phyloP scores from a whole-genome alignment of 23 red algal species.

The Cyanidioschyzon merolae region DNA sequence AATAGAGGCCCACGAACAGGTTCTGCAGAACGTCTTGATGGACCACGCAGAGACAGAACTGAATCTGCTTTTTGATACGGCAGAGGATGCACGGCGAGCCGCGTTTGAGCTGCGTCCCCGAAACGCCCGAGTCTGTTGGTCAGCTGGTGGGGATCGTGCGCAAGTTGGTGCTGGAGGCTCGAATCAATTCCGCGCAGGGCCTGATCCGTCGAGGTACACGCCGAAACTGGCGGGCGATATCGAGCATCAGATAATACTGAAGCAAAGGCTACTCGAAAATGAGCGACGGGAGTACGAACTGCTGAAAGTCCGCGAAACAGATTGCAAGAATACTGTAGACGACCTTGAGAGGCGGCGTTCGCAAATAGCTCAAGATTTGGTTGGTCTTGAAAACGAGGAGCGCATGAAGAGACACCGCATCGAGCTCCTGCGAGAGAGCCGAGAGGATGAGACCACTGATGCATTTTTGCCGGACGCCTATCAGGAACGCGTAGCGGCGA shows the following conservation, averaged over 20 bases:
- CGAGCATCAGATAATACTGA: neutral
- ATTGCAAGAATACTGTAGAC: neutral
- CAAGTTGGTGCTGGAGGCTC: slow-evolving; percentile 8
- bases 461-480: neutral
- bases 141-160: slow-evolving; percentile 7
- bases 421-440: neutral
- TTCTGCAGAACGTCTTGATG: slow-evolving; percentile 59
- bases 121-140: slow-evolving; percentile 26
- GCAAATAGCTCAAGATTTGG: neutral
- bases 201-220: slow-evolving; percentile 4
- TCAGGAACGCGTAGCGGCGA: neutral
- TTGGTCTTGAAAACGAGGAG: neutral
- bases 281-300: neutral
- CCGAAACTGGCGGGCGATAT: neutral
- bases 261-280: neutral
- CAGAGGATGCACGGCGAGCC: slow-evolving; percentile 5
- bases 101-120: slow-evolving; percentile 18
- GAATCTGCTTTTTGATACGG: slow-evolving; percentile 34
- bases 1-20: slow-evolving; percentile 26
- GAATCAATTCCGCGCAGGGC: slow-evolving; percentile 2
- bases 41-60: slow-evolving; percentile 61
- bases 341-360: neutral
- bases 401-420: neutral
- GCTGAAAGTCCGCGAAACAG: neutral
- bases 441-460: neutral